phyloP scores from a whole-genome alignment of 352 stramenopile genomes.

The Phytophthora kernoviae region DNA sequence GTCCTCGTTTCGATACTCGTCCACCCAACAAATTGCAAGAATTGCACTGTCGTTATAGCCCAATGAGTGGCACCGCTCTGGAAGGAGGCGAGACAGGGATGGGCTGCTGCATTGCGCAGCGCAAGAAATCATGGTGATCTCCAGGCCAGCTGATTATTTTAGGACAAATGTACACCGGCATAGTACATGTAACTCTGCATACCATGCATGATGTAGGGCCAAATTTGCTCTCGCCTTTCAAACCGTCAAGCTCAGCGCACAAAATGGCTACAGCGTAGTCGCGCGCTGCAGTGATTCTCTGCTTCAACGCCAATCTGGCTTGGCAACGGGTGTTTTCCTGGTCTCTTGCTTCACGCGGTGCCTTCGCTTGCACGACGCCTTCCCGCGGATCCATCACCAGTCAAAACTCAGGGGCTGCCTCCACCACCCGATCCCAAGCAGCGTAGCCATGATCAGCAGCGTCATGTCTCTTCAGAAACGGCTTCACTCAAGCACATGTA shows the following conservation, averaged over 20 bases:
- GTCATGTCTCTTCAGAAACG: not conserved
- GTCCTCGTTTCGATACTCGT: not conserved
- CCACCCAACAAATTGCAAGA: not conserved
- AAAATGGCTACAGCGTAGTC: too few species aligned
- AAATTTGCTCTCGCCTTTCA: too few species aligned
- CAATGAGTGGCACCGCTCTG: too few species aligned
- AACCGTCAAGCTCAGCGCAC: too few species aligned
- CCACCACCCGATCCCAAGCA: slow-evolving; percentile 2
- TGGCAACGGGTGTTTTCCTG: not conserved
- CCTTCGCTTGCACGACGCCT: too few species aligned
- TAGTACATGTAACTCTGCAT: too few species aligned
- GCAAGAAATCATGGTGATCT: not conserved
- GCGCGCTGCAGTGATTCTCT: not conserved
- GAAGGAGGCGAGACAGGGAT: too few species aligned
- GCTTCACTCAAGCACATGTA: not conserved
- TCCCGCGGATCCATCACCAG: not conserved
- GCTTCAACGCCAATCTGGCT: not conserved
- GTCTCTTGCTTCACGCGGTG: not conserved
- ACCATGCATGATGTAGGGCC: too few species aligned
- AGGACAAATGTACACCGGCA: too few species aligned
- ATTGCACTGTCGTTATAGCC: not conserved
- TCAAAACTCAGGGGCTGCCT: not conserved
- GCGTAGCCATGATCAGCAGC: not conserved
- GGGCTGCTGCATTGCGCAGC: too few species aligned
- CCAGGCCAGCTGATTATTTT: not conserved